A percentile compares a stretch with the other conserved stretches of the same genome.
Evolutionary conservation across 495 filamentous ascomycete species (phyloP).

Genomic region (Aspergillus ostianus): DNA sequence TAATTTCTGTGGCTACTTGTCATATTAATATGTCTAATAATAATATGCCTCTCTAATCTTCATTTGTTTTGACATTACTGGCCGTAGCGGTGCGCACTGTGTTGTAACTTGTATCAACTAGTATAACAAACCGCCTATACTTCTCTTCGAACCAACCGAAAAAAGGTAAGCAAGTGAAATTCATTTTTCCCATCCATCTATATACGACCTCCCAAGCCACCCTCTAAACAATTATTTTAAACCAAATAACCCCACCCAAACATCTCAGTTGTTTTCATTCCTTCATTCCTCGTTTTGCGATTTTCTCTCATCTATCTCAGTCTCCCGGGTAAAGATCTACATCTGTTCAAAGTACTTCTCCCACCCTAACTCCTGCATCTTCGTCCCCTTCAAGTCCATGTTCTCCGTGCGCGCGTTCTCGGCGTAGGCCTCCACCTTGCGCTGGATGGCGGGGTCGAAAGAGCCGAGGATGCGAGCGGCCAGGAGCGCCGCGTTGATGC

Average conservation of each 20-base stretch:
- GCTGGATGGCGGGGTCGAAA: slow-evolving; percentile 55
- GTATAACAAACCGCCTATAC: too few relatives aligned
- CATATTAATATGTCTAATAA: background rate
- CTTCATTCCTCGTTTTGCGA: background rate
- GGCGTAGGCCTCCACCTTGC: slow-evolving; percentile 66
- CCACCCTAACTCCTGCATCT: slow-evolving; percentile 59
- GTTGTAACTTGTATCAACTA: too few relatives aligned
- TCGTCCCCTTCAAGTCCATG: slow-evolving; percentile 52
- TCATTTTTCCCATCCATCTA: background rate
- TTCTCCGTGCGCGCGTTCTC: slow-evolving; percentile 65
- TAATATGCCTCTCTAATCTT: background rate
- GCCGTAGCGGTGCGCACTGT: too few relatives aligned
- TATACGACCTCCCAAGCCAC: background rate
- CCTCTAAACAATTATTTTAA: background rate
- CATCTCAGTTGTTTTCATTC: background rate
- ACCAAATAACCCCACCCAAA: background rate
- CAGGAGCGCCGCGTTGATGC: slow-evolving; percentile 84
- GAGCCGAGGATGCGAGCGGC: slow-evolving; percentile 82
- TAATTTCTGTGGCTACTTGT: background rate
- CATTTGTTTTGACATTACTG: background rate
- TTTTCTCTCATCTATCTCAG: background rate
- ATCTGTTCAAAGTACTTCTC: slow-evolving; percentile 66
- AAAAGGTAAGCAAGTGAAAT: background rate
- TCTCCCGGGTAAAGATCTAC: slow-evolving; percentile 21
- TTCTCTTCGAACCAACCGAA: too few relatives aligned